phyloP scores from a whole-genome alignment of 352 stramenopile genomes.

The Phytophthora syringae region DNA sequence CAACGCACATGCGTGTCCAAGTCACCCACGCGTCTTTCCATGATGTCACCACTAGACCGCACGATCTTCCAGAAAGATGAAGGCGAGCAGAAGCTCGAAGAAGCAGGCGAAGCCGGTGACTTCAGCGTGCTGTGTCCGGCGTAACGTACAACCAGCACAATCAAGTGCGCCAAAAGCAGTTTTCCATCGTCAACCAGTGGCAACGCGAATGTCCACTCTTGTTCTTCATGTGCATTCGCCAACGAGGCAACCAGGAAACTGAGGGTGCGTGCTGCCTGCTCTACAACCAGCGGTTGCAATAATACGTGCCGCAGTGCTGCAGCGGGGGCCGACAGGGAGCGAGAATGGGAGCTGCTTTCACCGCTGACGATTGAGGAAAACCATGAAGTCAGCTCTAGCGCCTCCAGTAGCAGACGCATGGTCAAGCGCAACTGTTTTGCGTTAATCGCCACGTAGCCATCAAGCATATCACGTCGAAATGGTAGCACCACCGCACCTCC shows the following conservation, averaged over 20 bases:
- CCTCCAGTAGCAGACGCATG: conserved; percentile 68
- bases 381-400: conserved; percentile 71
- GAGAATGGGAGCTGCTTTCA: conserved; percentile 37
- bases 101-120: conserved; percentile 13
- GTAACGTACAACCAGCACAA: conserved; percentile 69
- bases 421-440: conserved; percentile 73
- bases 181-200: conserved; percentile 66
- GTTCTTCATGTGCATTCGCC: conserved; percentile 44
- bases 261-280: conserved; percentile 66
- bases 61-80: conserved; percentile 75
- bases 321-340: conserved; percentile 23
- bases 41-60: conserved; percentile 50
- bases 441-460: conserved; percentile 72
- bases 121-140: conserved; percentile 32
- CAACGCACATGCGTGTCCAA: conserved; percentile 69
- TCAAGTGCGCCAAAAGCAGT: conserved; percentile 60
- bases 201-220: conserved; percentile 55
- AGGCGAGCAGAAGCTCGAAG: conserved; percentile 40
- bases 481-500: conserved; percentile 46
- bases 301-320: conserved; percentile 39
- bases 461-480: conserved; percentile 63
- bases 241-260: conserved; percentile 67
- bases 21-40: conserved; percentile 64
- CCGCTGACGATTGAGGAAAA: conserved; percentile 52
- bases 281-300: conserved; percentile 61